Evolutionary conservation across 1,284 basidiomycete genomes (phyloP).

Genomic region (Veloboletus limbatus): DNA sequence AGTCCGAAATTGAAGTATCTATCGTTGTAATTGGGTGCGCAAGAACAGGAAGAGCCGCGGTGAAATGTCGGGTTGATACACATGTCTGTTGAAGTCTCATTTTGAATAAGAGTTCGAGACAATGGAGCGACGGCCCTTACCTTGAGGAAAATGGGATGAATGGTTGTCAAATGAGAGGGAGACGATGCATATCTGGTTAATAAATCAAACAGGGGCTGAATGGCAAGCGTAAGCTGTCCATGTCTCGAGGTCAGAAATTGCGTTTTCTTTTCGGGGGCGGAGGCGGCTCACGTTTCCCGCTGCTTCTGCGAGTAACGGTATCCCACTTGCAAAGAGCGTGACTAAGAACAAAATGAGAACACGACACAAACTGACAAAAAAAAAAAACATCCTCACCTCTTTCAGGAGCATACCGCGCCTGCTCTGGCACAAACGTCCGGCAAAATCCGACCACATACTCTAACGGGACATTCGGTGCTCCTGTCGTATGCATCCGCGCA

Average conservation of each 20-base stretch:
- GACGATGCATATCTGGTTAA: constrained; percentile 58
- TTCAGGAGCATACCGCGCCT: constrained; percentile 63
- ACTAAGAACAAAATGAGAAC: constrained; percentile 35
- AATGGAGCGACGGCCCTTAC: constrained; percentile 31
- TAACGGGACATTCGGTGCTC: constrained; percentile 34
- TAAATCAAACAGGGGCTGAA: constrained; percentile 57
- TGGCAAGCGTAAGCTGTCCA: constrained; percentile 44
- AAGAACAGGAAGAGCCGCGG: constrained; percentile 56
- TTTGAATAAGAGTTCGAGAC: neutral
- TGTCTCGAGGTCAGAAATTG: constrained; percentile 10
- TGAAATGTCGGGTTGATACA: constrained; percentile 50
- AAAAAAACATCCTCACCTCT: constrained; percentile 44
- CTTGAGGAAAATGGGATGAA: constrained; percentile 62
- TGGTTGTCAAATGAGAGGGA: constrained; percentile 58
- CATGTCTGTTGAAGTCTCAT: constrained; percentile 28
- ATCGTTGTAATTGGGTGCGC: constrained; percentile 56
- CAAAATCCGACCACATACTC: constrained; percentile 57
- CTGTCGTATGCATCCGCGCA: constrained; percentile 45
- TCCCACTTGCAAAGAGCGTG: constrained; percentile 48
- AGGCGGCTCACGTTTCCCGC: constrained; percentile 42
- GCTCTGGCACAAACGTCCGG: constrained; percentile 50
- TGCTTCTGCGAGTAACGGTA: constrained; percentile 37
- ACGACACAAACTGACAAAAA: neutral
- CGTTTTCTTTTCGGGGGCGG: neutral
- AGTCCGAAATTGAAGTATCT: constrained; percentile 49